Evolutionary conservation across 345 rosid genomes (phyloP).

Genomic region (Euphorbia peplus): DNA sequence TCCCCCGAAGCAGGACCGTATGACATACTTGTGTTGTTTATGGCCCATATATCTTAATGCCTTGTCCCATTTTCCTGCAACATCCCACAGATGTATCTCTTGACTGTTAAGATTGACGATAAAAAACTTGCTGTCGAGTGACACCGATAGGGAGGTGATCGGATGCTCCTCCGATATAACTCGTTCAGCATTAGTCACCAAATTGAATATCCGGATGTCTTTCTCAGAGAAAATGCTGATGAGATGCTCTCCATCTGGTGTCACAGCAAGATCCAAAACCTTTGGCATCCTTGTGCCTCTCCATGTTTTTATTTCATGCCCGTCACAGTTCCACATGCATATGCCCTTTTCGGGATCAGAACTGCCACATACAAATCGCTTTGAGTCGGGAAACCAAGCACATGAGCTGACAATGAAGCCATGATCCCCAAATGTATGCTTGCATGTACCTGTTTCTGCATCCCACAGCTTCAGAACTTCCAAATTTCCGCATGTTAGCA

Average conservation of each 20-base stretch:
- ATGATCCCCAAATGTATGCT: constrained; percentile 77
- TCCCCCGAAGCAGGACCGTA: constrained; percentile 92
- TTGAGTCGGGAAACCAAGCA: constrained; percentile 97
- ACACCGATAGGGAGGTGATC: constrained; percentile 61
- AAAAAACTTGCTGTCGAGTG: constrained; percentile 59
- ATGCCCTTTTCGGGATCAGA: constrained; percentile 79
- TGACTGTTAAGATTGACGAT: constrained; percentile 78
- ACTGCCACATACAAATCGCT: constrained; percentile 81
- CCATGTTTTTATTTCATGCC: constrained; percentile 84
- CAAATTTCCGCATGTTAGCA: constrained; percentile 76
- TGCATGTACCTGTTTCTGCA: constrained; percentile 80
- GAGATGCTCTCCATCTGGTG: constrained; percentile 75
- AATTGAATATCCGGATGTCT: constrained; percentile 58
- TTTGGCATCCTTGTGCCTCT: constrained; percentile 76
- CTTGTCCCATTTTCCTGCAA: constrained; percentile 58
- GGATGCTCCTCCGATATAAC: constrained; percentile 64
- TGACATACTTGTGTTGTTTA: constrained; percentile 68
- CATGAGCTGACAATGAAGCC: constrained; percentile 84
- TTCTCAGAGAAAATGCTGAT: constrained; percentile 55
- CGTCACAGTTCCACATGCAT: constrained; percentile 80
- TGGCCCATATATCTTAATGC: constrained; percentile 70
- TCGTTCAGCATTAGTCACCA: constrained; percentile 59
- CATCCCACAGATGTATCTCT: constrained; percentile 92
- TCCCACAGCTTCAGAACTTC: constrained; percentile 96
- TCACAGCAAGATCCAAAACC: constrained; percentile 76